Base-by-base conservation (phyloP, 192 early-diverging fungal genomes). In the Backusella luteola region DNA sequence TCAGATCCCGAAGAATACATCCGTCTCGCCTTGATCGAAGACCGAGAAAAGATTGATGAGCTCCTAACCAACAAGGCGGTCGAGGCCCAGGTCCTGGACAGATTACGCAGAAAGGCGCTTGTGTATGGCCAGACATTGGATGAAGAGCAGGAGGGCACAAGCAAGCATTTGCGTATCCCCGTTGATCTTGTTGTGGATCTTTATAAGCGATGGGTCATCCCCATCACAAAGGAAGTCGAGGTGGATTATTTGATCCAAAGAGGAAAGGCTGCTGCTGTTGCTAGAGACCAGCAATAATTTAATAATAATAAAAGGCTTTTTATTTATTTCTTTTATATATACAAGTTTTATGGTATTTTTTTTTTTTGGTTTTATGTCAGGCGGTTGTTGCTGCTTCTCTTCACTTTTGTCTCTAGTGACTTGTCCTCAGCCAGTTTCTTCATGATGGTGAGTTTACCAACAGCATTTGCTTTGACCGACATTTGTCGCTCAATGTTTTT, bases 131-230 rank as follows among this genome's bases (percentile, higher is more conserved):
- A 96, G 87, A 94, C 67, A 74, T 74, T 74, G 71, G 84, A 83
- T 68, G 75, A 83, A 71, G 82, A 71, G 67, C 83, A 80, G 12
- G 71, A 82, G 41, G 74, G 76, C 9, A 39, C 44, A 19, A 79
- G 44, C 29, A 68, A 52, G 44, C 66, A 81, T n/a, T 67, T 81
- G 59, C 87, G 88, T 52, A 94, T 99, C 46, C 89, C 91, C 56
- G 89, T 92, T 1, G 91, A 96, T 67, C 85, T 96, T 17, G 94
- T 99, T 7, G 93, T 94, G 3, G 89, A 94, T 35, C 84, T 99
- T 63, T 99, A 99, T 87, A 92, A 96, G 76, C 87, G 92, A 77
- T 96, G 91, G 79, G 94, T 98, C n/a, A 99, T 99, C 67, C 98
- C 98, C 29, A 79, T 98, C 76, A 99, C 98, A 19, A 98, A 98